Conservation (phyloP, 1,284 basidiomycete genomes). For the Malassezia yamatoensis region DNA sequence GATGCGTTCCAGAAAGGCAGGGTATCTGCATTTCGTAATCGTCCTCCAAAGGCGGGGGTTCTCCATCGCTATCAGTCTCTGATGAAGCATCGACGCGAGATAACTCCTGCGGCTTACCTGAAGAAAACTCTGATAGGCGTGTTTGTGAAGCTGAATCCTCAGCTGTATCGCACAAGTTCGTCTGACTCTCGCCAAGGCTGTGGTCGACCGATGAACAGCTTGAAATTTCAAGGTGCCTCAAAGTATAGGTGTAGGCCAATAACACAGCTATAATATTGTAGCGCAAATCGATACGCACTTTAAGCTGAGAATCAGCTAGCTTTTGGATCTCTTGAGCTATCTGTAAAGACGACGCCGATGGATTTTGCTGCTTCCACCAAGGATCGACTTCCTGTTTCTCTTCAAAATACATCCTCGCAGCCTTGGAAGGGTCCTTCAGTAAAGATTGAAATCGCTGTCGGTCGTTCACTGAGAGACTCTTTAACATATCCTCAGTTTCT, state of each 20-base stretch:
- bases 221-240: slow-evolving; percentile 22
- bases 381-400: neutral
- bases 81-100: too few species aligned
- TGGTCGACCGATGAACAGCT: slow-evolving; percentile 18
- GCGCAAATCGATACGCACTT: neutral
- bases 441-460: slow-evolving; percentile 20
- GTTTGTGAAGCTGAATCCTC: too few species aligned
- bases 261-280: slow-evolving; percentile 6
- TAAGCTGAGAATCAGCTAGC: neutral
- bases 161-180: too few species aligned
- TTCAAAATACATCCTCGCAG: slow-evolving; percentile 16
- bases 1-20: too few species aligned
- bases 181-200: too few species aligned
- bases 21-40: neutral
- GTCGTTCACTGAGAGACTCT: slow-evolving; percentile 23
- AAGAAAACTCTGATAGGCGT: too few species aligned
- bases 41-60: slow-evolving; percentile 7
- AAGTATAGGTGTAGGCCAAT: slow-evolving; percentile 26
- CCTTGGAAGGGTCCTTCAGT: slow-evolving; percentile 14
- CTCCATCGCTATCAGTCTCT: slow-evolving; percentile 7
- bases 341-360: neutral
- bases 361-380: neutral
- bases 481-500: slow-evolving; percentile 19
- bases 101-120: too few species aligned
- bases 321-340: slow-evolving; percentile 7